Base-by-base conservation (phyloP, 805 yeast species). In the Teunomyces atbi region DNA sequence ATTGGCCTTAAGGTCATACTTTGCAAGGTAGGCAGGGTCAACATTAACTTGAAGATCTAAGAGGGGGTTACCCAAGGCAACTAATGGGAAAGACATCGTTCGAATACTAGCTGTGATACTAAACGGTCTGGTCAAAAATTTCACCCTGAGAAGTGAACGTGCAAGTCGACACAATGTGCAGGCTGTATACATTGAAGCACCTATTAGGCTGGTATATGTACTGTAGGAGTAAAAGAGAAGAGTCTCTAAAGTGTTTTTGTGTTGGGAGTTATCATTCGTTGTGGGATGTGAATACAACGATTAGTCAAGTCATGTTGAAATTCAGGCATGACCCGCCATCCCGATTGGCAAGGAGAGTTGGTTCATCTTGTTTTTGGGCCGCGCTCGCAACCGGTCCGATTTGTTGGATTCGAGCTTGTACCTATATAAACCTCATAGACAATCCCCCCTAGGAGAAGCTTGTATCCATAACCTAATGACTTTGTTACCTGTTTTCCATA, bases 61-160 rank as follows among this genome's bases (percentile, higher is more conserved):
- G 55, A 91, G 77, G 38, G 97, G 98, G 78, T 91, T 91, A 61
- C 97, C 96, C 65, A 91, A 81, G 71, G 92, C 86, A 55, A 90
- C 85, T 55, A 89, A 75, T 50, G 81, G 80, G 73, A 69, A 84
- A 40, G 86, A 70, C 87, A 81, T 82, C 43, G 44, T 35, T 12
- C 16, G 33, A 13, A 6, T 28, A 10, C 18, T 18, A 6, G 39
- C 23, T n/a, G 42, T 16, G 12, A 16, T 18, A 23, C 6, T 37
- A 21, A 21, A 41, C 30, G 12, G 33, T 15, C 33, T 18, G 42
- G 33, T 39, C 30, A 39, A 39, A 39, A 39, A 27, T 39, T 39
- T 39, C 33, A 27, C 33, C 32, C 27, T 35, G 12, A 13, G 33
- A 16, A 20, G 39, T 36, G 39, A 36, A 36, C 39, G 39, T 36